Percentiles rank a stretch among this genome's conserved stretches.
These are phyloP conservation scores for Phlebiopsis flavidoalba DNA, from an alignment of 768 basidiomycete species.

Conservation along the genomic window DNA sequence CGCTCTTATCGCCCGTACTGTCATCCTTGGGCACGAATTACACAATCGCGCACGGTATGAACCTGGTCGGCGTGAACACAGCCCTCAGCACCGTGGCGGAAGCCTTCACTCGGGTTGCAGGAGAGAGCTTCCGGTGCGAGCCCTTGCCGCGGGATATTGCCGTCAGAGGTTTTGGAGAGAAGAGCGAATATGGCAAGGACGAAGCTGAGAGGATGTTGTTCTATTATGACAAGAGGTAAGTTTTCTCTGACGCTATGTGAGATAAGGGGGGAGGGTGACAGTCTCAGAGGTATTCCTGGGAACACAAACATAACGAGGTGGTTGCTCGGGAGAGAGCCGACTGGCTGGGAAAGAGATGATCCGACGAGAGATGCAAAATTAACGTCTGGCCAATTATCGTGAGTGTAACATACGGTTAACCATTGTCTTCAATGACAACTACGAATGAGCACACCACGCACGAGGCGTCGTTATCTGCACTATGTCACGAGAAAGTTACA, in stretches of 20 bases:
- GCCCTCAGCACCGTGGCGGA: slow-evolving; percentile 24
- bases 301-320: slow-evolving; percentile 27
- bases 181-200: slow-evolving; percentile 21
- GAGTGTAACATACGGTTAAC: too few relatives aligned
- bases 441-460: too few relatives aligned
- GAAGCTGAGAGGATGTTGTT: slow-evolving; percentile 26
- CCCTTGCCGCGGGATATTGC: slow-evolving; percentile 6
- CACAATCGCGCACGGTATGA: slow-evolving; percentile 32
- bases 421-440: too few relatives aligned
- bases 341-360: slow-evolving; percentile 22
- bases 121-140: slow-evolving; percentile 12
- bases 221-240: slow-evolving; percentile 29
- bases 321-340: slow-evolving; percentile 29
- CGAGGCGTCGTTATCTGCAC: background rate
- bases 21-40: slow-evolving; percentile 23
- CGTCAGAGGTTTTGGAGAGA: slow-evolving; percentile 5
- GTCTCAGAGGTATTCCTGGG: slow-evolving; percentile 26
- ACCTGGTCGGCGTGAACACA: slow-evolving; percentile 26
- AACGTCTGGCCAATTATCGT: background rate
- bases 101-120: slow-evolving; percentile 13
- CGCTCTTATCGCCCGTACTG: slow-evolving; percentile 21
- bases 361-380: slow-evolving; percentile 14
- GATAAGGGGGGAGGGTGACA: background rate
- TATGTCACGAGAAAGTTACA: background rate
- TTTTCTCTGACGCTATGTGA: background rate